phyloP scores from a whole-genome alignment of 345 rosid genomes.

The Psidium friedrichsthalianum region DNA sequence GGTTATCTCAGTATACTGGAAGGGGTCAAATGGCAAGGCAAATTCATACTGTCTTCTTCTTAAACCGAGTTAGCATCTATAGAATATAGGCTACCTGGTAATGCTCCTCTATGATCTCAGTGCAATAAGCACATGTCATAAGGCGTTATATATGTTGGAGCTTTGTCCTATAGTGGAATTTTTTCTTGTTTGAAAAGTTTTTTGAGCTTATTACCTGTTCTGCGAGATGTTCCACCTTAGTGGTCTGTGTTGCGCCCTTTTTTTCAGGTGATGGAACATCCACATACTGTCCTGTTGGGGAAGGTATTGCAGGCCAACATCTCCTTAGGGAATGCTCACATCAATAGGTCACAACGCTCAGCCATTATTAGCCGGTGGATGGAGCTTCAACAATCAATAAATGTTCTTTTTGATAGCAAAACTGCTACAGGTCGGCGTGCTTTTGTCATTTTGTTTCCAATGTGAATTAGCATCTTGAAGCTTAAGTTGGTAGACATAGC shows the following conservation, averaged over 20 bases:
- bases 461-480: neutral
- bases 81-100: neutral
- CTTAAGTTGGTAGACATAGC: neutral
- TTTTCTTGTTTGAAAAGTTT: neutral
- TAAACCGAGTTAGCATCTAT: neutral
- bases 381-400: slow-evolving; percentile 81
- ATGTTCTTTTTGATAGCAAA: slow-evolving; percentile 70
- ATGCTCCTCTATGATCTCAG: neutral
- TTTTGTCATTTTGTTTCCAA: neutral
- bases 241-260: neutral
- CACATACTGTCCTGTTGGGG: slow-evolving; percentile 67
- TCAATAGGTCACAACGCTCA: slow-evolving; percentile 20
- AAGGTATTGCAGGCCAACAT: slow-evolving; percentile 61
- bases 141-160: neutral
- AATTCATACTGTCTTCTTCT: neutral
- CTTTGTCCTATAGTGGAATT: neutral
- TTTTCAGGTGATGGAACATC: slow-evolving; percentile 80
- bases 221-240: neutral
- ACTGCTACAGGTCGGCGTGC: slow-evolving; percentile 47
- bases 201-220: neutral
- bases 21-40: neutral
- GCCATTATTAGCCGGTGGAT: slow-evolving; percentile 50
- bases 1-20: neutral
- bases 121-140: neutral
- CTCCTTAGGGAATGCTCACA: slow-evolving; percentile 53